Conservation (phyloP, 352 stramenopile species). For the Globisporangium cederbergense region DNA sequence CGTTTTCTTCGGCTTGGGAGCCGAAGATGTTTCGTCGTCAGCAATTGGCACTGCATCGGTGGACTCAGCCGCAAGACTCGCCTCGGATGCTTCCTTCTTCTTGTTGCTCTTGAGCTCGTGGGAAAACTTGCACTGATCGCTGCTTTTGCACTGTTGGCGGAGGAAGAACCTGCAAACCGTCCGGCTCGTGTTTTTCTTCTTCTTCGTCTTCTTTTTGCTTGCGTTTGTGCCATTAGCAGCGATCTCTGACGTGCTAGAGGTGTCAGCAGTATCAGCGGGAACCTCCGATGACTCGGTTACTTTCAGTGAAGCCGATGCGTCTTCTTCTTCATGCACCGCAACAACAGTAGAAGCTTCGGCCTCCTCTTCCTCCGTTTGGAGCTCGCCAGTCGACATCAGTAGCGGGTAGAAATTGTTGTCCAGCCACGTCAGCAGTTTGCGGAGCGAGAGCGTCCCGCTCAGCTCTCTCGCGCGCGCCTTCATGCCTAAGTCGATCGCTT, state of each 20-base stretch:
- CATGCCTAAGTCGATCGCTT: slow-evolving; percentile 33
- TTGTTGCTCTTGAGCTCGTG: slow-evolving; percentile 27
- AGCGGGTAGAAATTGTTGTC: slow-evolving; percentile 73
- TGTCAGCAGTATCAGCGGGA: neutral
- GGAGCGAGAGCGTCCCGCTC: slow-evolving; percentile 44
- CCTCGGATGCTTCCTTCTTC: neutral
- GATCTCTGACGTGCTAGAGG: neutral
- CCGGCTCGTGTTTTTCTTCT: slow-evolving; percentile 15
- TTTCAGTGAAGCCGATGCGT: too few species aligned
- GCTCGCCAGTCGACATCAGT: slow-evolving; percentile 9
- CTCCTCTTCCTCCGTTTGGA: neutral
- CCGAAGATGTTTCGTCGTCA: neutral
- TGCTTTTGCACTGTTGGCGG: slow-evolving; percentile 52
- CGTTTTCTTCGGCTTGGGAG: neutral
- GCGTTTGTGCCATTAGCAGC: neutral
- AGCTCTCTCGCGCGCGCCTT: slow-evolving; percentile 33
- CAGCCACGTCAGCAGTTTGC: slow-evolving; percentile 79
- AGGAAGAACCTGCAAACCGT: slow-evolving; percentile 48
- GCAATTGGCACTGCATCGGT: neutral
- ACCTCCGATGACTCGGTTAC: neutral
- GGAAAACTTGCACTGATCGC: slow-evolving; percentile 64
- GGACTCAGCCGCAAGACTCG: neutral
- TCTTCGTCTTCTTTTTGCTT: slow-evolving; percentile 1
- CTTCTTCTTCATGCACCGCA: slow-evolving; percentile 14
- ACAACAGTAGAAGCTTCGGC: neutral